These are phyloP conservation scores for Zymoseptoria crescenta DNA, from an alignment of 2,329 filamentous ascomycete species.

Conservation along the genomic window DNA sequence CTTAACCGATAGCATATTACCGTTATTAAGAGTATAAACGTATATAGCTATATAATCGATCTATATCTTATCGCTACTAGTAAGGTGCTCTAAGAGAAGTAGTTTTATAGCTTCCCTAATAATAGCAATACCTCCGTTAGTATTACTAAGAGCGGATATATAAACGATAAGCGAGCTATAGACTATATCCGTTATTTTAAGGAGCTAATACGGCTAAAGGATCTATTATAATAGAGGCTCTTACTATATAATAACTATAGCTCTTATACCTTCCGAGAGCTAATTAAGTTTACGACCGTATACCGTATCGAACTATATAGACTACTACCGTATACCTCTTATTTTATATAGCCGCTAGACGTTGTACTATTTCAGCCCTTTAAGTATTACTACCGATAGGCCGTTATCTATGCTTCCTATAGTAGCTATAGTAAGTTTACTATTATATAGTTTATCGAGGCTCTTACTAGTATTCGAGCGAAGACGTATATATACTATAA, in stretches of 20 bases:
- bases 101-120: not conserved
- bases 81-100: not conserved
- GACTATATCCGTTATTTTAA: not conserved
- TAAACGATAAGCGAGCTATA: not conserved
- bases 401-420: not conserved
- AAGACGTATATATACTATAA: not conserved
- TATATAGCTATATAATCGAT: not conserved
- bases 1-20: not conserved
- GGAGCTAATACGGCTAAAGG: not conserved
- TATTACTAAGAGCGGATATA: not conserved
- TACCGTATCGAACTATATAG: not conserved
- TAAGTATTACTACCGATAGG: not conserved
- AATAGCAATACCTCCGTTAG: not conserved
- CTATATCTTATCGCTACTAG: not conserved
- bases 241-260: not conserved
- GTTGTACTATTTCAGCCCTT: not conserved
- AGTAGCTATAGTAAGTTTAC: not conserved
- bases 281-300: not conserved
- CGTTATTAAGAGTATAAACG: not conserved
- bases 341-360: not conserved
- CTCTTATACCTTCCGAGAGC: not conserved
- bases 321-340: not conserved
- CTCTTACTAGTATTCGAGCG: not conserved
- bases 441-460: not conserved
- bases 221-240: not conserved